Conservation (phyloP, 2,329 filamentous ascomycete genomes). For the Curvularia sp. region DNA sequence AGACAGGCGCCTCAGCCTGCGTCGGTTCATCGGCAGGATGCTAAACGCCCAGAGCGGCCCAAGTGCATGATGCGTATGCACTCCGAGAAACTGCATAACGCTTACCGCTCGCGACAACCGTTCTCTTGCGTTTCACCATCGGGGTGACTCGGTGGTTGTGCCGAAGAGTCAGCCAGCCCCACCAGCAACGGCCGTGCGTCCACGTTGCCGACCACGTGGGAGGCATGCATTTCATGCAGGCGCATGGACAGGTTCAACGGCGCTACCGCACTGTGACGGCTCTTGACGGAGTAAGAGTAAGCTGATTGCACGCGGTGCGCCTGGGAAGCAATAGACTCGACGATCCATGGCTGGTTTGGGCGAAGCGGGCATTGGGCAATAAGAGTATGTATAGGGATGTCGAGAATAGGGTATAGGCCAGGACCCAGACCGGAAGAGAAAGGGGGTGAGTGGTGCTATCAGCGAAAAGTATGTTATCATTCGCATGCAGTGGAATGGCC, state of each 20-base stretch:
- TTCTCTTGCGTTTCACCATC: conserved; percentile 9
- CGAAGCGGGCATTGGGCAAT: not conserved
- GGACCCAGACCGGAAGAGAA: not conserved
- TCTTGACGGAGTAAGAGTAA: not conserved
- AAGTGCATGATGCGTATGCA: not conserved
- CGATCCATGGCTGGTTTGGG: not conserved
- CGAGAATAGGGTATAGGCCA: not conserved
- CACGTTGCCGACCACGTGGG: conserved; percentile 18
- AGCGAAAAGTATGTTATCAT: not conserved
- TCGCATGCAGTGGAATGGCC: not conserved
- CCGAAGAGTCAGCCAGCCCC: conserved; percentile 7
- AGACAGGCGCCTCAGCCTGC: not conserved
- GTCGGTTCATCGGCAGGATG: not conserved
- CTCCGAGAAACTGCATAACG: not conserved
- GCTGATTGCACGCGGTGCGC: not conserved
- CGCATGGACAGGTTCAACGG: conserved; percentile 14
- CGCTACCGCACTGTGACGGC: not conserved
- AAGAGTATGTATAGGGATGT: too few species aligned
- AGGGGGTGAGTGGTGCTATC: not conserved
- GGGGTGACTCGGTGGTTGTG: not conserved
- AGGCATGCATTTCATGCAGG: conserved; percentile 16
- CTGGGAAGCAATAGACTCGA: not conserved
- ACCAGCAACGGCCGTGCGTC: conserved; percentile 13
- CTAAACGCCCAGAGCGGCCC: not conserved
- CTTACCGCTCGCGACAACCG: not conserved